Evolutionary conservation across 2,329 filamentous ascomycete species (phyloP), one percentile per base, ranked within the genome.

Genomic region (Phialocephala sp.): DNA sequence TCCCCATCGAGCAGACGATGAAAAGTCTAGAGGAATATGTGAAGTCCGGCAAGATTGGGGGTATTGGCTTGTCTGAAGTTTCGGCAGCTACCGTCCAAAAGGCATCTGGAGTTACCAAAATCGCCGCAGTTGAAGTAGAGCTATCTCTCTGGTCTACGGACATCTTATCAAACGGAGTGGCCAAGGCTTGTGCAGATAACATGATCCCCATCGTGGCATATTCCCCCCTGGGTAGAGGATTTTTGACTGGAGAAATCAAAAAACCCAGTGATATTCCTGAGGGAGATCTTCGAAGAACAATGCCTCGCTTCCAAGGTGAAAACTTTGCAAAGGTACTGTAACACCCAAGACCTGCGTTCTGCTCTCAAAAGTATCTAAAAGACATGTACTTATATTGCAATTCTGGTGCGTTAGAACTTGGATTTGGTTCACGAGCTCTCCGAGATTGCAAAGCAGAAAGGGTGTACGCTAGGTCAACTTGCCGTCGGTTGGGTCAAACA

Each of bases 181-280:
- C 77, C 1, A 71, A 74, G 8, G 82, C 85, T 0, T 90, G 87
- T 72, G 82, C 80, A 0, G 83, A 94, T 74, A 77, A 90, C 55
- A 79, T 82, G 56, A 92, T 94, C 66, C 88, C 90, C 0, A 79
- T 94, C 57, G 78, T 92, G 41, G 90, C 89, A 0, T 94, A 93
- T 78, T 89, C 89, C 54, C 91, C 91, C 0, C 80, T 93, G 0
- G 88, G 90, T 4, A 80, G 85, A 32, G 86, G 55, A 15, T 54
- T 54, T 24, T 76, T 89, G 64, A 84, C 84, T 0, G 85, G 85
- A 0, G 75, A 83, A 68, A 79, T 86, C 72, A 83, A 81, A 72
- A 79, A 75, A 8, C 68, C 72, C 1, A 80, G 84, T 1, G 89
- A 91, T 70, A 77, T 91, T 43, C 82, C 82, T 2, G 77, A 85